A percentile compares a stretch with the other conserved stretches of the same genome.
Evolutionary conservation across 805 yeast species (phyloP).

Genomic region (Candida xyloterini): DNA sequence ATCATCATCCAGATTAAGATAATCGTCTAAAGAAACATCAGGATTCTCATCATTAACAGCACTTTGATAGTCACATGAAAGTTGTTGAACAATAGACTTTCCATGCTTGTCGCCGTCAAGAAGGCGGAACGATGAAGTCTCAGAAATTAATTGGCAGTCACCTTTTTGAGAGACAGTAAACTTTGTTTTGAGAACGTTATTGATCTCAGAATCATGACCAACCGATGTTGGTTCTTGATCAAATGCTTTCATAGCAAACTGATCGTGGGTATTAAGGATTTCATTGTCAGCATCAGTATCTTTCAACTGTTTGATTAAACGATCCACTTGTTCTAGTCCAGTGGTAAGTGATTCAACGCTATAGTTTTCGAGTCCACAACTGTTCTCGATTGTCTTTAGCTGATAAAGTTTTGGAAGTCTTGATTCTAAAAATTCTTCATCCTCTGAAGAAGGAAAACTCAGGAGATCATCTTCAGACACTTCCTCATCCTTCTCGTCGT

Average conservation of each 20-base stretch:
- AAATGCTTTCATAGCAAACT: slow-evolving; percentile 5
- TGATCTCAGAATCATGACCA: background rate
- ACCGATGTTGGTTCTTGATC: background rate
- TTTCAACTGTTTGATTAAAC: slow-evolving; percentile 26
- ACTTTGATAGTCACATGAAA: background rate
- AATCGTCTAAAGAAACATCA: slow-evolving; percentile 22
- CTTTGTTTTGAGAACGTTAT: background rate
- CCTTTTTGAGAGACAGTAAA: slow-evolving; percentile 5
- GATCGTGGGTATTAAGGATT: slow-evolving; percentile 16
- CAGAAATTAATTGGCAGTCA: slow-evolving; percentile 25
- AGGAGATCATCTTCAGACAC: slow-evolving; percentile 19
- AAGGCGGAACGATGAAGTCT: slow-evolving; percentile 24
- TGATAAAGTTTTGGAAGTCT: slow-evolving; percentile 12
- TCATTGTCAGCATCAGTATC: slow-evolving; percentile 19
- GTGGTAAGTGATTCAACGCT: slow-evolving; percentile 22
- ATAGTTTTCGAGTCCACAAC: slow-evolving; percentile 1
- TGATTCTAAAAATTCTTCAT: slow-evolving; percentile 22
- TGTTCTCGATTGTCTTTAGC: slow-evolving; percentile 12
- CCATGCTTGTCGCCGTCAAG: slow-evolving; percentile 15
- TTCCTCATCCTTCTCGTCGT: slow-evolving; percentile 13
- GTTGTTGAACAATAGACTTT: background rate
- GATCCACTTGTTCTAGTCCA: slow-evolving; percentile 31
- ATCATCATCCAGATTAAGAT: slow-evolving; percentile 21
- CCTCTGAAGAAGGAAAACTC: slow-evolving; percentile 27
- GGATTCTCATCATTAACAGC: background rate